Evolutionary conservation across 495 filamentous ascomycete genomes (phyloP).

Genomic region (Extremus antarcticus): DNA sequence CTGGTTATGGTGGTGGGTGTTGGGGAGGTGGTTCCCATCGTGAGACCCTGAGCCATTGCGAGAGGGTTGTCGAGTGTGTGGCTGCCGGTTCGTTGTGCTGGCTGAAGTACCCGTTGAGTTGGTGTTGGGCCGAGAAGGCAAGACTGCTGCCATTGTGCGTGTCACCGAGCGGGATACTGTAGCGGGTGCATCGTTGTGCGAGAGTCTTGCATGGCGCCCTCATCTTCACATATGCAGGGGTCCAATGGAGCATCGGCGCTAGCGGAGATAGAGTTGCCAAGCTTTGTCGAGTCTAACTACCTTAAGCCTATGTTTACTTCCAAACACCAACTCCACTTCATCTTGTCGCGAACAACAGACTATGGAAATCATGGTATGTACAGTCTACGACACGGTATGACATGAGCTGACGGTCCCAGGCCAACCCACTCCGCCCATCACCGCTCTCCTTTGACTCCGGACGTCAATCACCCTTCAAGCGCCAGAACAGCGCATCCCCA

Average conservation of each 20-base stretch:
- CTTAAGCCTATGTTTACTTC: not conserved
- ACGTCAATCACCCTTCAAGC: conserved; percentile 17
- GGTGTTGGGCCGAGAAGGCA: conserved; percentile 11
- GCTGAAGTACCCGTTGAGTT: conserved; percentile 13
- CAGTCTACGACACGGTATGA: not conserved
- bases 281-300: not conserved
- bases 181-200: not conserved
- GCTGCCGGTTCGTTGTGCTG: not conserved
- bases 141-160: conserved; percentile 13
- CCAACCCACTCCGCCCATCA: not conserved
- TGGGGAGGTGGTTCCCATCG: not conserved
- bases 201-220: not conserved
- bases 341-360: no score
- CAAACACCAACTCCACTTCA: not conserved
- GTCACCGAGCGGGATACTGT: not conserved
- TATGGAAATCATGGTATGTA: not conserved
- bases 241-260: no score
- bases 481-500: conserved; percentile 17
- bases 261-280: not conserved
- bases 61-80: not conserved
- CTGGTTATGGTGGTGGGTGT: not conserved
- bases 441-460: conserved; percentile 14
- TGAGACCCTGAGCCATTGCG: conserved; percentile 2
- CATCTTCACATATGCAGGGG: no score
- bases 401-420: not conserved